Conservation (phyloP, 108 stramenopile species). For the Poteriospumella lacustris region DNA sequence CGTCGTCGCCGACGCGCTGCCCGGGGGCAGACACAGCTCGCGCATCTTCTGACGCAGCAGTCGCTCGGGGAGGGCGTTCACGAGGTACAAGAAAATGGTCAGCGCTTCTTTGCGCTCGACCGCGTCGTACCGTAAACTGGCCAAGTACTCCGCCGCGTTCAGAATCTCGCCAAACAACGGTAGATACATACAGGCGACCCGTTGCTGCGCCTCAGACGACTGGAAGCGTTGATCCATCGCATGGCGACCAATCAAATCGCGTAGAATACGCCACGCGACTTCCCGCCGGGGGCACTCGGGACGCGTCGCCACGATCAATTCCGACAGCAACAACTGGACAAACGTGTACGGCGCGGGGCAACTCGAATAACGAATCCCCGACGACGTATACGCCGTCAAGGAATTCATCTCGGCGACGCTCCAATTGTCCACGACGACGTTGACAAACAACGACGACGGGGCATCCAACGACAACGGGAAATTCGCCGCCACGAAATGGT, state of each 20-base stretch:
- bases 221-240: not conserved
- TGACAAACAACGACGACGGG: not conserved
- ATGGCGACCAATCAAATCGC: constrained; percentile 15
- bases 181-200: constrained; percentile 21
- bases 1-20: too few relatives aligned
- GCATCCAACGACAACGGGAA: constrained; percentile 11
- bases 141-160: not conserved
- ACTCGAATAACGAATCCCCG: not conserved
- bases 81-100: not conserved
- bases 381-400: not conserved
- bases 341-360: not conserved
- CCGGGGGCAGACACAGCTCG: not conserved
- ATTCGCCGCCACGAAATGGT: constrained; percentile 5
- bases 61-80: not conserved
- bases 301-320: not conserved
- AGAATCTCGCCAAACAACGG: not conserved
- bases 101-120: constrained; percentile 18
- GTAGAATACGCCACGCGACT: not conserved
- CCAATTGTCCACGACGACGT: not conserved
- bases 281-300: not conserved
- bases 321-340: not conserved
- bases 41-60: not conserved
- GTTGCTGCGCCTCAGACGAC: not conserved
- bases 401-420: not conserved
- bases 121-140: not conserved